A percentile compares a stretch with the other conserved stretches of the same genome.
Evolutionary conservation across 805 yeast genomes (phyloP).

Genomic region (Suhomyces kilbournensis): DNA sequence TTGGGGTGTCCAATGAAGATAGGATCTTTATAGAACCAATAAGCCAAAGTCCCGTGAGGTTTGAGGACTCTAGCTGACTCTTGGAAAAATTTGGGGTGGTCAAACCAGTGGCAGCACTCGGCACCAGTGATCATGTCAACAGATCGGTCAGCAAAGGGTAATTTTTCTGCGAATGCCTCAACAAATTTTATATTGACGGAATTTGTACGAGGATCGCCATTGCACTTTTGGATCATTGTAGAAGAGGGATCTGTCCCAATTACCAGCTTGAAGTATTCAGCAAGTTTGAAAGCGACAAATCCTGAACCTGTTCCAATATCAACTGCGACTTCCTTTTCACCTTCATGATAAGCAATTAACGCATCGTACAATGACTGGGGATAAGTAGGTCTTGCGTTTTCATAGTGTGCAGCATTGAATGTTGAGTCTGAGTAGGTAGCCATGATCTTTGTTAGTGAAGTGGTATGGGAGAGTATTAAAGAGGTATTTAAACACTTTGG

Average conservation of each 20-base stretch:
- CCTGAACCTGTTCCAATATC: conserved; percentile 87
- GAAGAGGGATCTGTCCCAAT: conserved; percentile 63
- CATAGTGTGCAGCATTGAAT: conserved; percentile 54
- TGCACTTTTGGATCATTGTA: conserved; percentile 47
- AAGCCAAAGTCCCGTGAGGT: conserved; percentile 59
- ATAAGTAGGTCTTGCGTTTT: conserved; percentile 63
- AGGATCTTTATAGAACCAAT: conserved; percentile 78
- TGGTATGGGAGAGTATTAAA: background rate
- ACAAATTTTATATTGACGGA: conserved; percentile 16
- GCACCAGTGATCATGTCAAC: conserved; percentile 76
- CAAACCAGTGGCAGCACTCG: conserved; percentile 85
- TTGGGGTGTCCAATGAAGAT: conserved; percentile 49
- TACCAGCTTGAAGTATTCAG: conserved; percentile 43
- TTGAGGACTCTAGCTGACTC: conserved; percentile 50
- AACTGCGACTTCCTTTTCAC: conserved; percentile 30
- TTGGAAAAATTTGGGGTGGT: conserved; percentile 50
- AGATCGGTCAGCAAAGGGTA: conserved; percentile 23
- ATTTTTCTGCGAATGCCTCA: conserved; percentile 24
- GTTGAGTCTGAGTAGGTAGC: conserved; percentile 55
- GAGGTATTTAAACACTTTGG: background rate
- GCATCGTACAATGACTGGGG: conserved; percentile 48
- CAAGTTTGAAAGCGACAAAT: conserved; percentile 57
- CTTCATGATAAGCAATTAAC: conserved; percentile 42
- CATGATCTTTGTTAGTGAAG: conserved; percentile 38
- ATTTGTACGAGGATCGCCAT: conserved; percentile 16